Conservation (phyloP, 257 asterid species). For the Oldenlandia corymbosa region DNA sequence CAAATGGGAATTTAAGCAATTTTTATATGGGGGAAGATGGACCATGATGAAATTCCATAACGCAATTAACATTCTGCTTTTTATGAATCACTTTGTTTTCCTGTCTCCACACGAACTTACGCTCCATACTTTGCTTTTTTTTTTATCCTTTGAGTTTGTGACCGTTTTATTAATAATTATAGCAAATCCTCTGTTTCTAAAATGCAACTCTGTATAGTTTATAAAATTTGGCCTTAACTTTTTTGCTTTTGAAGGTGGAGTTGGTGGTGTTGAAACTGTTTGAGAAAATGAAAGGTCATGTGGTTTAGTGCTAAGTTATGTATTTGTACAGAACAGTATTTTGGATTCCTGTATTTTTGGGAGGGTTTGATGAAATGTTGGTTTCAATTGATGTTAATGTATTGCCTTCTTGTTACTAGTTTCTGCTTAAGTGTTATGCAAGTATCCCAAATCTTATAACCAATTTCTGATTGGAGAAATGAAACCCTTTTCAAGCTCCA, state of each 20-base stretch:
- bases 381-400: conserved; percentile 21
- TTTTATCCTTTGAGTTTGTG: neutral
- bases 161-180: conserved; percentile 6
- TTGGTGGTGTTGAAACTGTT: conserved; percentile 29
- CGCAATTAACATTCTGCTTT: conserved; percentile 11
- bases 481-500: neutral
- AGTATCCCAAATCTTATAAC: neutral
- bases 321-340: neutral
- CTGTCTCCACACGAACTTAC: conserved; percentile 24
- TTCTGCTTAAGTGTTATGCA: neutral
- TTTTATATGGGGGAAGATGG: neutral
- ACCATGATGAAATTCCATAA: conserved; percentile 3
- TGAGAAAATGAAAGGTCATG: conserved; percentile 19
- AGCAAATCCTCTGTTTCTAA: neutral
- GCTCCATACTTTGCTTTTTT: conserved; percentile 24
- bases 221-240: conserved; percentile 12
- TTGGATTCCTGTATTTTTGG: neutral
- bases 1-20: neutral
- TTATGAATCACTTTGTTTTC: conserved; percentile 17
- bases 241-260: conserved; percentile 31
- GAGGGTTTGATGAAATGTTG: conserved; percentile 20
- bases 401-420: conserved; percentile 2
- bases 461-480: neutral
- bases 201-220: neutral
- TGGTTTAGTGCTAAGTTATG: conserved; percentile 12